Evolutionary conservation across 202 grass and related monocot genomes (phyloP).

Genomic region (Setaria viridis): DNA sequence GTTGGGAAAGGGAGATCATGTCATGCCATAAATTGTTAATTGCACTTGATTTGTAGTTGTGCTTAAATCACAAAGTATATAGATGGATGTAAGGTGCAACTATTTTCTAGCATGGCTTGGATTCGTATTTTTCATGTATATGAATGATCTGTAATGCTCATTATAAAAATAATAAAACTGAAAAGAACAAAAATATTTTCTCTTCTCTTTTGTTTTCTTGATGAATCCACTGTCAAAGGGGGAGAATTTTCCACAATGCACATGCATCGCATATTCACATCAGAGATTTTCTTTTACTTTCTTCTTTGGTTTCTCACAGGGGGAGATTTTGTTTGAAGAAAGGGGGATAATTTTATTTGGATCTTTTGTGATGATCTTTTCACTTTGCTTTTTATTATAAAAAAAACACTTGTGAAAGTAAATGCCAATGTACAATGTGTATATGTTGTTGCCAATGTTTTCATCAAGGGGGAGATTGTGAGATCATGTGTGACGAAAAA

Average conservation of each 20-base stretch:
- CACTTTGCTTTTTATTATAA: neutral
- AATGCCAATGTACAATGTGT: neutral
- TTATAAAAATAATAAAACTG: neutral
- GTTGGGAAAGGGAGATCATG: neutral
- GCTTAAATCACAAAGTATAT: neutral
- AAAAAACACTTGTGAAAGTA: neutral
- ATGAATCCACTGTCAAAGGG: neutral
- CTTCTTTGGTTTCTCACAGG: neutral
- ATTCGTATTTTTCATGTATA: neutral
- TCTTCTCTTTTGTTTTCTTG: neutral
- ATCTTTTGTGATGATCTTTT: neutral
- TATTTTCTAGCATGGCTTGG: slow-evolving; percentile 1
- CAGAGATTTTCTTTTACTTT: neutral
- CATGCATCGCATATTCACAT: no score
- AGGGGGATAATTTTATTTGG: neutral
- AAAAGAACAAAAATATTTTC: neutral
- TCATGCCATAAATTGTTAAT: neutral
- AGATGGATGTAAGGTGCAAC: neutral
- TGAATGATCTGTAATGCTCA: neutral
- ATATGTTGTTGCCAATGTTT: neutral
- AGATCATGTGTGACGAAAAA: neutral
- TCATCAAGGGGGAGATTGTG: neutral
- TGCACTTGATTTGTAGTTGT: neutral
- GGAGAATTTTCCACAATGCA: neutral
- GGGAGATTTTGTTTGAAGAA: neutral